Evolutionary conservation across 176 grass and related monocot genomes (phyloP).

Genomic region (Pontederia paniculata): DNA sequence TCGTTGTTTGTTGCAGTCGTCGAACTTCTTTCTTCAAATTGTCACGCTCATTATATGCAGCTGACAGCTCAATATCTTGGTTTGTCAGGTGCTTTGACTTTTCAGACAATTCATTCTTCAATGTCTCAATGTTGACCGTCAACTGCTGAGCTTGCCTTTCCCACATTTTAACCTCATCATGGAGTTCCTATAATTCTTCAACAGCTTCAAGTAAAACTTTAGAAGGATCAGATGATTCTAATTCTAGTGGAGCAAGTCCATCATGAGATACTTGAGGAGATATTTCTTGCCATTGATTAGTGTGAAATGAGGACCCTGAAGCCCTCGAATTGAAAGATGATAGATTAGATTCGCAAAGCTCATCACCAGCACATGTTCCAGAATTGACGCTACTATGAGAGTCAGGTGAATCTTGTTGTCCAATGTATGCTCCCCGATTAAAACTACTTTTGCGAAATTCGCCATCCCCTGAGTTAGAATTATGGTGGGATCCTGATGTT

Average conservation of each 20-base stretch:
- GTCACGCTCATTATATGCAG: slow-evolving; percentile 39
- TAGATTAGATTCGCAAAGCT: slow-evolving; percentile 40
- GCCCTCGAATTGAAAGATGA: slow-evolving; percentile 45
- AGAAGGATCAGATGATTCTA: slow-evolving; percentile 33
- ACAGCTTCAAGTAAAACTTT: slow-evolving; percentile 51
- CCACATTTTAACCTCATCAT: slow-evolving; percentile 61
- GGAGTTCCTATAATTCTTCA: slow-evolving; percentile 64
- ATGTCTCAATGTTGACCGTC: slow-evolving; percentile 47
- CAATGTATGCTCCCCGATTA: slow-evolving; percentile 26
- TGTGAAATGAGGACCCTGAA: slow-evolving; percentile 32
- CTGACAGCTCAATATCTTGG: slow-evolving; percentile 42
- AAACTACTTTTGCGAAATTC: slow-evolving; percentile 31
- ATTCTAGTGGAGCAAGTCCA: slow-evolving; percentile 32
- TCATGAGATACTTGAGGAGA: slow-evolving; percentile 34
- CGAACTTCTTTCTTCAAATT: slow-evolving; percentile 49
- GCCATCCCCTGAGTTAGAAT: slow-evolving; percentile 81
- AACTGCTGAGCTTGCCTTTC: slow-evolving; percentile 54
- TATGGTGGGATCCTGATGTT: slow-evolving; percentile 61
- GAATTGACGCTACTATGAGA: slow-evolving; percentile 24
- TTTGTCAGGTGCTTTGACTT: slow-evolving; percentile 51
- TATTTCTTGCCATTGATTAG: slow-evolving; percentile 24
- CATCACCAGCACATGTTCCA: slow-evolving; percentile 23
- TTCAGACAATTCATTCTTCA: slow-evolving; percentile 72
- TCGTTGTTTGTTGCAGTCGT: slow-evolving; percentile 47
- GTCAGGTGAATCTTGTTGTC: slow-evolving; percentile 45